phyloP scores from a whole-genome alignment of 306 rosid genomes.

The Cotoneaster glaucophyllus region DNA sequence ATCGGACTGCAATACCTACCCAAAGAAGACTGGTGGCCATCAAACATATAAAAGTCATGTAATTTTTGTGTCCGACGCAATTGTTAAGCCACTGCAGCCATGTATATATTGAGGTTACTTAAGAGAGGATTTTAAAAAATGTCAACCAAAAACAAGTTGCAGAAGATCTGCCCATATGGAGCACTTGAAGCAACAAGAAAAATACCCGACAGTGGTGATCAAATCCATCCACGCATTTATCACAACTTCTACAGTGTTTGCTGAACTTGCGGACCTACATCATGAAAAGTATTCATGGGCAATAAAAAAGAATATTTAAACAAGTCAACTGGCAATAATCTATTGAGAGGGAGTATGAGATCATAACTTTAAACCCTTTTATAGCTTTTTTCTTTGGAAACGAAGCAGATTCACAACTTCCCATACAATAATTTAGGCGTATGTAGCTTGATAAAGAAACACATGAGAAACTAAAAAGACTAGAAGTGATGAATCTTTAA shows the following conservation, averaged over 20 bases:
- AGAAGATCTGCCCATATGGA: constrained; percentile 1
- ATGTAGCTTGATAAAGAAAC: not conserved
- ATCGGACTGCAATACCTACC: constrained; percentile 51
- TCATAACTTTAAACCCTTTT: not conserved
- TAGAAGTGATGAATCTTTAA: not conserved
- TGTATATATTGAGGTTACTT: constrained; percentile 24
- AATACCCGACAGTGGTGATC: constrained; percentile 98
- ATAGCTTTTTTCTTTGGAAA: not conserved
- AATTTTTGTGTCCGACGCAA: constrained; percentile 92
- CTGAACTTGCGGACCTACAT: constrained; percentile 94
- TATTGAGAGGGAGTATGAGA: not conserved
- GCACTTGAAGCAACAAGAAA: constrained; percentile 15
- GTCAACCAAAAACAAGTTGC: constrained; percentile 15
- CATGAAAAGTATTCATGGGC: constrained; percentile 12
- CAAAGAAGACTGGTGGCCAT: constrained; percentile 87
- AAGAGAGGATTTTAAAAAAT: constrained; percentile 3
- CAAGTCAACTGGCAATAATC: too few relatives aligned
- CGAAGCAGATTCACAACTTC: not conserved
- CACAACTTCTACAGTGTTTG: constrained; percentile 98
- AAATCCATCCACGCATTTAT: constrained; percentile 93
- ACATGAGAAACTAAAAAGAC: constrained; percentile 5
- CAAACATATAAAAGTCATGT: constrained; percentile 75
- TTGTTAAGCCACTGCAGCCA: constrained; percentile 97
- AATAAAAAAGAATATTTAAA: not conserved
- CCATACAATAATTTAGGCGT: not conserved